Base-by-base conservation (phyloP, 371 early-diverging fungal genomes). In the Mucor plumbeus region DNA sequence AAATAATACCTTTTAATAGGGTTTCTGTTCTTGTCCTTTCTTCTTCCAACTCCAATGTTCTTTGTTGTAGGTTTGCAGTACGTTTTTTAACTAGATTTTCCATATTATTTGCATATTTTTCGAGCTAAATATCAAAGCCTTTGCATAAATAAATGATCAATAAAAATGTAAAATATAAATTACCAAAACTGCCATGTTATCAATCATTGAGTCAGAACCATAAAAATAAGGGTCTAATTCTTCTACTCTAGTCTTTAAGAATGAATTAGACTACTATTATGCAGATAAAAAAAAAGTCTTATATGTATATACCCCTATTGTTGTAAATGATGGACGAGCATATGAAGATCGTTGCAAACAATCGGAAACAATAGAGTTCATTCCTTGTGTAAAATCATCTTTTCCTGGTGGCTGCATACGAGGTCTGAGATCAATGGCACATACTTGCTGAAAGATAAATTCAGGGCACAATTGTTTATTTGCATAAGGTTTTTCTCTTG, bases 81-180 rank as follows among this genome's bases (percentile, higher is more conserved):
- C 85, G 67, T 40, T 85, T 77, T 3, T 67, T 72, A 0, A 83
- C 85, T 10, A 85, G 64, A 1, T 75, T 77, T 48, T 85, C 85
- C 85, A 85, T 85, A 33, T 85, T 84, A 54, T 76, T 83, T 17
- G 78, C 82, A 55, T 85, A 85, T 65, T 82, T 80, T 59, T 85
- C 85, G 9, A 85, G 63, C 79, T 77, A 64, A 39, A 43, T 14
- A 17, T 8, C 13, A n/a, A 47, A 47, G 21, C 17, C 0, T 38
- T 17, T 3, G 7, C n/a, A 6, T n/a, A 44, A 44, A 1, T 0
- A 44, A 44, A n/a, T 5, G 44, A n/a, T 6, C 15, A 2, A 53
- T 4, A 38, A 11, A 38, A 11, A 11, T 38, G 11, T 5, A 9
- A 5, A 53, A 4, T 53, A 26, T 59, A 50, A 19, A 64, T 26